Percentiles rank a stretch among this genome's conserved stretches.
Evolutionary conservation across 805 yeast genomes (phyloP).

Genomic region (Candida hispaniensis): DNA sequence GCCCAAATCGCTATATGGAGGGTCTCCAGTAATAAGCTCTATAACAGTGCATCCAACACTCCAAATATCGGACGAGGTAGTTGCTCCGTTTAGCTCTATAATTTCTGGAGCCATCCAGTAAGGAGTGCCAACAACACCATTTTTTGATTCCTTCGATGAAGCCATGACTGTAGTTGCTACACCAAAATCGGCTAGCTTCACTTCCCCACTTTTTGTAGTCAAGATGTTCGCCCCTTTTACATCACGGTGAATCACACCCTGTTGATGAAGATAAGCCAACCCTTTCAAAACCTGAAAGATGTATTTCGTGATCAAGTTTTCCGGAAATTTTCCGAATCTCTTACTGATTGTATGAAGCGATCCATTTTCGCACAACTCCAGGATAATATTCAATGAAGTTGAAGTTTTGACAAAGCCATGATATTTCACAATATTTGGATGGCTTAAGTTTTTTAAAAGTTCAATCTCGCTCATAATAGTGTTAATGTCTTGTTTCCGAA

Average conservation of each 20-base stretch:
- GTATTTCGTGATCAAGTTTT: constrained; percentile 39
- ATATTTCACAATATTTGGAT: constrained; percentile 56
- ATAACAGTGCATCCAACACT: constrained; percentile 90
- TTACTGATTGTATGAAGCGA: constrained; percentile 47
- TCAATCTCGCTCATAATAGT: constrained; percentile 56
- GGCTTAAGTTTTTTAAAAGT: constrained; percentile 51
- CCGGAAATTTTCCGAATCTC: constrained; percentile 45
- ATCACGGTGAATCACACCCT: constrained; percentile 68
- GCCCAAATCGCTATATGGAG: constrained; percentile 71
- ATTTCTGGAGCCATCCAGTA: constrained; percentile 99
- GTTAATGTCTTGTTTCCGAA: constrained; percentile 27
- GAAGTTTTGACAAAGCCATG: constrained; percentile 54
- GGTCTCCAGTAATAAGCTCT: constrained; percentile 74
- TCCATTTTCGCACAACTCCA: constrained; percentile 59
- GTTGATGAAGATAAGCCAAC: constrained; percentile 52
- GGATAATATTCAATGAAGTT: constrained; percentile 43
- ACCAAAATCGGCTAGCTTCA: constrained; percentile 69
- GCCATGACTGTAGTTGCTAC: constrained; percentile 44
- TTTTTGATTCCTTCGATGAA: constrained; percentile 18
- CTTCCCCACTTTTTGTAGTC: constrained; percentile 49
- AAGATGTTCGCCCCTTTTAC: constrained; percentile 67
- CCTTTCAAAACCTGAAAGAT: constrained; percentile 50
- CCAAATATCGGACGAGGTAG: constrained; percentile 76
- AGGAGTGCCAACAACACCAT: constrained; percentile 65
- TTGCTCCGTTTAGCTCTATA: constrained; percentile 70